Percentiles rank a stretch among this genome's conserved stretches.
These are phyloP conservation scores for Colletotrichum horii DNA, from an alignment of 2,329 filamentous ascomycete species.

Conservation along the genomic window DNA sequence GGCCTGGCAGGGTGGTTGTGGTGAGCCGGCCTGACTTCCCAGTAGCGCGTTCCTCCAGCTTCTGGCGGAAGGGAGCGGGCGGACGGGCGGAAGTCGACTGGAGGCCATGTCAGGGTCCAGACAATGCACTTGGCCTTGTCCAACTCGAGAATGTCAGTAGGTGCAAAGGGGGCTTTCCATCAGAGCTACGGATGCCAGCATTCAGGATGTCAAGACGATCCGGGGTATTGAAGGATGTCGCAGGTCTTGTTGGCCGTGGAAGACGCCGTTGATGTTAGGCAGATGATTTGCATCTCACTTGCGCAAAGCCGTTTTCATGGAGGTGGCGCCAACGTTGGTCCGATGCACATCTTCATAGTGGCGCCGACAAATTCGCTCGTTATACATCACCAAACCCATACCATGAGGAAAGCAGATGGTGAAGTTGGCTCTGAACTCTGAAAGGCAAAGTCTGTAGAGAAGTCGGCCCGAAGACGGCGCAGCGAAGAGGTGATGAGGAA, in stretches of 20 bases:
- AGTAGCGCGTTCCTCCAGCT: background rate
- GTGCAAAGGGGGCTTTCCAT: background rate
- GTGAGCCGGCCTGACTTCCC: background rate
- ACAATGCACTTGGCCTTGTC: background rate
- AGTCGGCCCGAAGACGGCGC: background rate
- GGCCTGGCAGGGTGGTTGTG: background rate
- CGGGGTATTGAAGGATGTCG: background rate
- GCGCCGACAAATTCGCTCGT: background rate
- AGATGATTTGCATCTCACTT: background rate
- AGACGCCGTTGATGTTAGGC: background rate
- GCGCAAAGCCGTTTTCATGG: background rate
- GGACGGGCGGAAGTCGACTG: background rate
- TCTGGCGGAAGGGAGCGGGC: background rate
- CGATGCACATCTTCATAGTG: background rate
- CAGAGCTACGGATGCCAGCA: background rate
- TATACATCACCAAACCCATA: background rate
- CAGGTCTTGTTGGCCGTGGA: background rate
- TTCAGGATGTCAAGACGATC: background rate
- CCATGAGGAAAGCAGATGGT: background rate
- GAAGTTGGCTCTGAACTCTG: background rate
- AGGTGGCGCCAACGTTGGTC: background rate
- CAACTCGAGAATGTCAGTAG: background rate
- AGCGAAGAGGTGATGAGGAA: background rate
- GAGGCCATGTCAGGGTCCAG: background rate
- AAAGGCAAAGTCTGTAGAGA: background rate